Evolutionary conservation across 129 eudicot genomes (phyloP).

Genomic region (sunflower (Helianthus annuus)): DNA sequence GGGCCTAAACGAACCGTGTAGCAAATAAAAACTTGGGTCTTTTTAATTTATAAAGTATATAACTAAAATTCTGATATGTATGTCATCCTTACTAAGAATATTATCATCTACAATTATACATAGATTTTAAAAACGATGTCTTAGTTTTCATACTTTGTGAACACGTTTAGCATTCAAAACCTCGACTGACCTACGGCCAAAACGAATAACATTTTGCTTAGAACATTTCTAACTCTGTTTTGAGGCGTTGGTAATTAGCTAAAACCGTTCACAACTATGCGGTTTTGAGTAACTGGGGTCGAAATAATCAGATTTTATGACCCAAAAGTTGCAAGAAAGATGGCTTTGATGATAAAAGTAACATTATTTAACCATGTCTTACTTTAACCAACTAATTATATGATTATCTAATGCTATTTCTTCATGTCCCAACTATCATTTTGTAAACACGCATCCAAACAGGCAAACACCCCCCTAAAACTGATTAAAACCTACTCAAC

Average conservation of each 20-base stretch:
- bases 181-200: too few species aligned
- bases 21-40: slow-evolving; percentile 8
- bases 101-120: neutral
- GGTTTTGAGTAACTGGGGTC: neutral
- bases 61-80: neutral
- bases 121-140: neutral
- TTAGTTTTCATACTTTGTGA: neutral
- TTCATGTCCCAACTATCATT: neutral
- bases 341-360: neutral
- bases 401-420: neutral
- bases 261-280: neutral
- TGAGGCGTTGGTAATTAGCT: too few species aligned
- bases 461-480: neutral
- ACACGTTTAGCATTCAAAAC: neutral
- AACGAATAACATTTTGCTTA: too few species aligned
- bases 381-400: neutral
- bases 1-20: neutral
- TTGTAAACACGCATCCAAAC: neutral
- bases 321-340: neutral
- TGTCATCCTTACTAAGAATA: neutral
- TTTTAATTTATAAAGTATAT: neutral
- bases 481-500: neutral
- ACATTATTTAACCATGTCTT: too few species aligned
- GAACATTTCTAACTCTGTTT: too few species aligned
- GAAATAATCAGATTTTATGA: neutral